phyloP scores from a whole-genome alignment of 768 basidiomycete species.

The Neoboletus subvelutipes region DNA sequence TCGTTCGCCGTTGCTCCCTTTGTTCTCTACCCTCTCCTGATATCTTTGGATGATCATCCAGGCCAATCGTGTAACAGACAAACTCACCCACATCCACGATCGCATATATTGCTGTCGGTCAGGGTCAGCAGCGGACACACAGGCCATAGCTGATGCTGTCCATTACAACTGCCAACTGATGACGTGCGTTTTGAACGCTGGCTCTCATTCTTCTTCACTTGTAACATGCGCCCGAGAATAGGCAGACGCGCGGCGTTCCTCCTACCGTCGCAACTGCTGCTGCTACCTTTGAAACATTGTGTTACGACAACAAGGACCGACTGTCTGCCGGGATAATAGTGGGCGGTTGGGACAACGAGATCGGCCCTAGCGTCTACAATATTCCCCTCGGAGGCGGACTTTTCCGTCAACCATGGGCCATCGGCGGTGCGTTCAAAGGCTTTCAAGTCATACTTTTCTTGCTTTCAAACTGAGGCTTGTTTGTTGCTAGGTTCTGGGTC shows the following conservation, averaged over 20 bases:
- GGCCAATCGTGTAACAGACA: slow-evolving; percentile 99
- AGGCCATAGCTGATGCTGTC: slow-evolving; percentile 90
- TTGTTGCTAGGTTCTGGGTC: slow-evolving; percentile 77
- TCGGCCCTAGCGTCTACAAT: slow-evolving; percentile 92
- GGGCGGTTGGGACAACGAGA: slow-evolving; percentile 93
- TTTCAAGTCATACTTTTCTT: not conserved
- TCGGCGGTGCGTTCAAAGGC: slow-evolving; percentile 66
- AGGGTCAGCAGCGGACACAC: slow-evolving; percentile 97
- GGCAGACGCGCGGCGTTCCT: slow-evolving; percentile 57
- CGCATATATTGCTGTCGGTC: slow-evolving; percentile 99
- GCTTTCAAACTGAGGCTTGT: not conserved
- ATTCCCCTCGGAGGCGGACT: slow-evolving; percentile 95
- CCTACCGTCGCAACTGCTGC: slow-evolving; percentile 85
- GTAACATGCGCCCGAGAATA: slow-evolving; percentile 21
- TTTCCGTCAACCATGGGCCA: slow-evolving; percentile 98
- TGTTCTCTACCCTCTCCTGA: not conserved
- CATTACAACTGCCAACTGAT: slow-evolving; percentile 79
- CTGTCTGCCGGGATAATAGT: slow-evolving; percentile 95
- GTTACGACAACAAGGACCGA: slow-evolving; percentile 91
- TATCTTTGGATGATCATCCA: slow-evolving; percentile 29
- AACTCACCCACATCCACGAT: slow-evolving; percentile 94
- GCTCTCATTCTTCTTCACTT: not conserved
- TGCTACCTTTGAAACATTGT: slow-evolving; percentile 78
- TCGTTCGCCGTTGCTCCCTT: slow-evolving; percentile 51
- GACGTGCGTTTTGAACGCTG: slow-evolving; percentile 45